Conservation (phyloP, 441 rosid genomes). For the Populus hybrid region DNA sequence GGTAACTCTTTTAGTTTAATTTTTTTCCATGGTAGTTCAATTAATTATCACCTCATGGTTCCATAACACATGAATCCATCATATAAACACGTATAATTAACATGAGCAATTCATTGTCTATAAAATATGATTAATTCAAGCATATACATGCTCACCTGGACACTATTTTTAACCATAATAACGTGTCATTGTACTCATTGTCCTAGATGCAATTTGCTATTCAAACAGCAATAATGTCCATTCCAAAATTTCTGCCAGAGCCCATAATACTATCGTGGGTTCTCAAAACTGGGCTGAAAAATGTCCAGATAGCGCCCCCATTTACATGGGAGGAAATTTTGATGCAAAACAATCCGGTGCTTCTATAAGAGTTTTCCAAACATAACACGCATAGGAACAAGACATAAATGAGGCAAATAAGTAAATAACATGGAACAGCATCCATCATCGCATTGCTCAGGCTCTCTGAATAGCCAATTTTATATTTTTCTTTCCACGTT, state of each 20-base stretch:
- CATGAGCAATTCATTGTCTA: neutral
- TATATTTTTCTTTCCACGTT: constrained; percentile 25
- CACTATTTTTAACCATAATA: neutral
- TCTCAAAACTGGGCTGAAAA: neutral
- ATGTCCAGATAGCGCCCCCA: neutral
- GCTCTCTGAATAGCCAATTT: constrained; percentile 15
- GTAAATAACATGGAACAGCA: neutral
- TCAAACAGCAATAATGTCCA: neutral
- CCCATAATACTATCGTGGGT: neutral
- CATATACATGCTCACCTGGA: neutral
- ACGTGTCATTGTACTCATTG: neutral
- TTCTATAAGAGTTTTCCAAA: neutral
- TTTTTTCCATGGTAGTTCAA: too few relatives aligned
- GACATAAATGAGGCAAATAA: neutral
- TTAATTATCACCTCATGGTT: neutral
- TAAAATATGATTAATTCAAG: neutral
- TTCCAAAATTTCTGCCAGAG: too few relatives aligned
- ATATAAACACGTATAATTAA: neutral
- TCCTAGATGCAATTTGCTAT: too few relatives aligned
- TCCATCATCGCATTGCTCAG: constrained; percentile 3
- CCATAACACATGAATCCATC: neutral
- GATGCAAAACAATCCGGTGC: neutral
- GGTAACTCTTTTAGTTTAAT: too few relatives aligned
- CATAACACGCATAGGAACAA: neutral
- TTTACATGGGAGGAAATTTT: neutral